Base-by-base conservation (phyloP, 1,284 basidiomycete genomes). In the Neonothopanus nambi region DNA sequence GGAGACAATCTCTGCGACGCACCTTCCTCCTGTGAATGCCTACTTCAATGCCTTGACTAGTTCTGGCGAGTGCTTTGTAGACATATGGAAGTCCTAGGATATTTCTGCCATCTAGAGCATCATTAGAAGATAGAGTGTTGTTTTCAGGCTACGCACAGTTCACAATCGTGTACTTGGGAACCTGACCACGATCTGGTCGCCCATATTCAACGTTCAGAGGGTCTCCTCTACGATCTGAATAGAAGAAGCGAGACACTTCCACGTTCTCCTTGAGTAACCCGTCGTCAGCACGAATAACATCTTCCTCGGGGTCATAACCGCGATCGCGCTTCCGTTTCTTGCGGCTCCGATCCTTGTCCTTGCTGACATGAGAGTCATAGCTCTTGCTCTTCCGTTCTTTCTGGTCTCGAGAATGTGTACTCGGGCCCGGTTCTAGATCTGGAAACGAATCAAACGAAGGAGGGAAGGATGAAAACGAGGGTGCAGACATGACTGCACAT, bases 211-310 rank as follows among this genome's bases (percentile, higher is more conserved):
- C 66, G 62, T 88, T 92, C 55, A 84, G 69, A 42, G 70, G 61
- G 64, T 93, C 91, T 0, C 89, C 89, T 59, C 79, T 84, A 46
- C 79, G 74, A 65, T 92, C 89, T 5, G 80, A 80, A 63, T 81
- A 88, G 71, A 82, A 89, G 12, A 79, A 56, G 6, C 48, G 61
- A 58, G 60, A 52, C 51, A 61, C 43, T 59, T 63, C 65, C 54
- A 75, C 70, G 54, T 67, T 64, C n/a, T 61, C 63, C 59, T 77
- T 73, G 53, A 62, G 54, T 50, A 68, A 65, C 53, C 74, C 71
- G 53, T 77, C 73, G 45, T 71, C 67, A 12, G 60, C 52, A 26
- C 18, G 12, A 13, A 33, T 33, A 11, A 33, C 30, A 33, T 33
- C 30, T 33, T 33, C 30, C n/a, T n/a, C n/a, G n/a, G n/a, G n/a